Evolutionary conservation across 2,329 filamentous ascomycete species (phyloP), one percentile per base, ranked within the genome.

Genomic region (Erysiphe neolycopersici): DNA sequence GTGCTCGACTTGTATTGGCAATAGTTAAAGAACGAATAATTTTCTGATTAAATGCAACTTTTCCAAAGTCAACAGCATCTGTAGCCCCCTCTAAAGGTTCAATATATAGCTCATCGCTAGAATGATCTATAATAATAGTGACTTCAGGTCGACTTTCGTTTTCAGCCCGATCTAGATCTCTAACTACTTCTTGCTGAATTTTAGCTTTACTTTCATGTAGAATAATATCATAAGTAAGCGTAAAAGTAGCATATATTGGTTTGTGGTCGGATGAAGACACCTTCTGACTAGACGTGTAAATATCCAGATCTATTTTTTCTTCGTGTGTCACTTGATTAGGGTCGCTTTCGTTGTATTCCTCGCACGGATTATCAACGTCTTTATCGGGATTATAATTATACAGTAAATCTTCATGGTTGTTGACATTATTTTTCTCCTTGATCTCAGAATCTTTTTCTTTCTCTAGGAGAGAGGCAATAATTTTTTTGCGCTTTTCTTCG

Each of bases 231-330:
- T 89, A 94, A 38, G 79, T 76, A 8, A 98, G 61, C 0, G 71
- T 77, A 55, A 95, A 95, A 0, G 85, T 64, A 0, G 84, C 82
- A 46, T 76, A 72, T 1, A 98, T 62, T 0, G 89, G 91, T 57
- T 98, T 98, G 60, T 98, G 89, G 53, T 98, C 89, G 0, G 87
- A 95, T 0, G 87, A 93, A 14, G 81, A 70, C 19, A 98, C 76
- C 16, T 79, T 70, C 58, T 95, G 89, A 54, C 95, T 82, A 0
- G 85, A 87, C 0, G 76, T 73, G 57, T 98, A 98, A 46, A 79
- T 60, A 44, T 74, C 69, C 31, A 73, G 60, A 22, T 59, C 58
- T 48, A 77, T 67, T 44, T 61, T 61, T 9, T 60, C 61, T 0
- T 63, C 56, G 5, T 50, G 49, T 11, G 9, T 35, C 16, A 13